Evolutionary conservation across 495 filamentous ascomycete genomes (phyloP).

Genomic region (Tuber melanosporum): DNA sequence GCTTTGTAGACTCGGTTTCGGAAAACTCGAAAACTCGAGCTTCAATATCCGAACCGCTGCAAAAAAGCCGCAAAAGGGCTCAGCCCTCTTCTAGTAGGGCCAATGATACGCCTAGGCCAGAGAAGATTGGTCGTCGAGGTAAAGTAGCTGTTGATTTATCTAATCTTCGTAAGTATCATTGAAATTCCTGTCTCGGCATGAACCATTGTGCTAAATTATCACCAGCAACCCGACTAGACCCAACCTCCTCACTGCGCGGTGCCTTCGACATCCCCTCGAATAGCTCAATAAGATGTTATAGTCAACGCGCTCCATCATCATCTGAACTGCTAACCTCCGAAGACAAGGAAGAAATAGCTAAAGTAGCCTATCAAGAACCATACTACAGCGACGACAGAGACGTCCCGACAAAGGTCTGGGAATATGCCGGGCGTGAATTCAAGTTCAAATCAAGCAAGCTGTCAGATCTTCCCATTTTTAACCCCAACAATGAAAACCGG

Average conservation of each 20-base stretch:
- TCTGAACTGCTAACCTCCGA: constrained; percentile 18
- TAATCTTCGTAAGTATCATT: background rate
- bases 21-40: background rate
- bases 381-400: constrained; percentile 83
- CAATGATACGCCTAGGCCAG: background rate
- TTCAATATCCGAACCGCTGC: background rate
- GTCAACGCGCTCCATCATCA: constrained; percentile 14
- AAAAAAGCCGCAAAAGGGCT: background rate
- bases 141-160: background rate
- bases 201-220: background rate
- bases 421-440: constrained; percentile 88
- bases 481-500: constrained; percentile 56
- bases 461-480: constrained; percentile 73
- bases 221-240: background rate
- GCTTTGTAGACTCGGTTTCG: background rate
- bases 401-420: constrained; percentile 67
- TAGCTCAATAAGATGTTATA: constrained; percentile 9
- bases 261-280: background rate
- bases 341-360: constrained; percentile 42
- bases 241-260: background rate
- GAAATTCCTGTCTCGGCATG: background rate
- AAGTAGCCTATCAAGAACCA: constrained; percentile 73
- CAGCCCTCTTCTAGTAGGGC: background rate
- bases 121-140: background rate
- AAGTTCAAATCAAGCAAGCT: constrained; percentile 65